These are phyloP conservation scores for Castanea mollissima DNA, from an alignment of 306 rosid genomes.

Conservation along the genomic window DNA sequence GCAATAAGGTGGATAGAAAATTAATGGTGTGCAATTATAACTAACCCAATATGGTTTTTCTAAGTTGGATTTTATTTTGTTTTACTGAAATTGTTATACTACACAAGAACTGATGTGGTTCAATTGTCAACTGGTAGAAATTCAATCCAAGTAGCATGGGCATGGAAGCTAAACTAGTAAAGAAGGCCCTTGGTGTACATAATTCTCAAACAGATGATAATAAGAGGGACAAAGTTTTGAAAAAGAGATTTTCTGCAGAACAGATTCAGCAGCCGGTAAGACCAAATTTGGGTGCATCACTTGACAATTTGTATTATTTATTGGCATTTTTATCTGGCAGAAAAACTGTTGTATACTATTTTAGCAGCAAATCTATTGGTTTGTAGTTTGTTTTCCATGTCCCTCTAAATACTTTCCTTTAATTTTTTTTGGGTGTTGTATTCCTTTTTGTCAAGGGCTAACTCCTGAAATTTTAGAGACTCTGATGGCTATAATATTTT, in stretches of 20 bases:
- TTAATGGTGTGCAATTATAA: background rate
- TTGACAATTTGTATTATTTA: background rate
- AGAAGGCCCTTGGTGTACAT: conserved; percentile 36
- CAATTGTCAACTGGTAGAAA: conserved; percentile 40
- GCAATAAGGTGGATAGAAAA: background rate
- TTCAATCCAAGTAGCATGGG: conserved; percentile 47
- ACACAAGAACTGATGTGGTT: conserved; percentile 12
- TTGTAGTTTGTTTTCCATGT: background rate
- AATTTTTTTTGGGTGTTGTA: background rate
- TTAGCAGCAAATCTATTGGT: background rate
- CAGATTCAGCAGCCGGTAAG: conserved; percentile 55
- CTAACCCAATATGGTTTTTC: background rate
- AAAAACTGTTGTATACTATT: background rate
- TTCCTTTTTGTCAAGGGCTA: background rate
- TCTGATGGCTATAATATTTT: background rate
- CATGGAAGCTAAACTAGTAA: conserved; percentile 42
- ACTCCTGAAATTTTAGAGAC: background rate
- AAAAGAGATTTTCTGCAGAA: conserved; percentile 40
- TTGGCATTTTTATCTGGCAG: background rate
- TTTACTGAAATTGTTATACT: conserved; percentile 2
- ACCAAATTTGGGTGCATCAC: conserved; percentile 15
- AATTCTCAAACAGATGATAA: conserved; percentile 40
- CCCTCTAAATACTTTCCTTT: background rate
- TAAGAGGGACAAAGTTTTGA: conserved; percentile 30
- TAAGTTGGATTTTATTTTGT: background rate